phyloP scores from a whole-genome alignment of 441 rosid species.

The Populus hybrid region DNA sequence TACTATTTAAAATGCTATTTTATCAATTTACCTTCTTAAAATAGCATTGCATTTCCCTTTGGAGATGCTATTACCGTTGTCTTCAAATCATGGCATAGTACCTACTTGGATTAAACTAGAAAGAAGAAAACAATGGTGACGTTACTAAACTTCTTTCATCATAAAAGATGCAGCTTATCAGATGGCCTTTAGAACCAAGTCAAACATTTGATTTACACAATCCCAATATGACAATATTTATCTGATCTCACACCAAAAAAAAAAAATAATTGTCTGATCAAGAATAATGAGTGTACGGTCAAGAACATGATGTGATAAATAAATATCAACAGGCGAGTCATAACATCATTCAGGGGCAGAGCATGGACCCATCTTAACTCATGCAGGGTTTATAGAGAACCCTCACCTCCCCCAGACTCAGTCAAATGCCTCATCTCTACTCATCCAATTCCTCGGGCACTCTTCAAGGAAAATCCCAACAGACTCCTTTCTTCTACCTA shows the following conservation, averaged over 20 bases:
- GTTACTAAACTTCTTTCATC: not conserved
- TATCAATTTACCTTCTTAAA: no score
- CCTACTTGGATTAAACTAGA: not conserved
- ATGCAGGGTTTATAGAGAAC: not conserved
- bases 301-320: not conserved
- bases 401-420: not conserved
- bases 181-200: not conserved
- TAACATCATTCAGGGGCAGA: not conserved
- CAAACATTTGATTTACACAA: not conserved
- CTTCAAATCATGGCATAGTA: not conserved
- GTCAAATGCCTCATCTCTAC: slow-evolving; percentile 1
- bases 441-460: not conserved
- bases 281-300: slow-evolving; percentile 1
- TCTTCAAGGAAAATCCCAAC: not conserved
- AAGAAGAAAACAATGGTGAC: not conserved
- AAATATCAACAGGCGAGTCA: not conserved
- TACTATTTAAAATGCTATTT: no score
- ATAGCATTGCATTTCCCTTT: no score
- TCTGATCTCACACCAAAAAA: not conserved
- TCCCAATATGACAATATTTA: not conserved
- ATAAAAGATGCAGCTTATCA: not conserved
- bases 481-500: not conserved
- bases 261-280: not conserved
- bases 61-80: no score
- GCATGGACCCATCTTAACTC: not conserved